Evolutionary conservation across 495 filamentous ascomycete species (phyloP), one percentile per base, ranked within the genome.

Genomic region (Cercophora scortea): DNA sequence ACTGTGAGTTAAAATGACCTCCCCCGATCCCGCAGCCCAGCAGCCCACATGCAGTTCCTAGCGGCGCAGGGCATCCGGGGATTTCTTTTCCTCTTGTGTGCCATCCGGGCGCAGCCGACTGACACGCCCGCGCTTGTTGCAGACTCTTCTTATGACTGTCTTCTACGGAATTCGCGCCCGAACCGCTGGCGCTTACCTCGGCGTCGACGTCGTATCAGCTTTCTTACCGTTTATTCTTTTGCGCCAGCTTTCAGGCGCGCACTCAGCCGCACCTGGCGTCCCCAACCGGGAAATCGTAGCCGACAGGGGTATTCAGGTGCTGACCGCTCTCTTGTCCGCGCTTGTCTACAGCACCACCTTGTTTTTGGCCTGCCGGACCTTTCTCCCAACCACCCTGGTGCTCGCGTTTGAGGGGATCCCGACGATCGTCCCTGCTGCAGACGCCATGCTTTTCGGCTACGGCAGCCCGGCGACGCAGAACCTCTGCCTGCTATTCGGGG

Each of bases 161-260:
- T 94, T 91, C 75, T 95, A 92, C 75, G 62, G 69, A 13, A 72
- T 90, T 49, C 75, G 79, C 6, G 71, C 78, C 8, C 68, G 66
- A 44, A 82, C 87, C 8, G 67, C 81, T 16, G 57, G 79, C 40
- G 62, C 73, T 15, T 79, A 79, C 32, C 78, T 86, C 51, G 58
- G 62, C 8, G 83, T 90, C 56, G 85, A 89, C 50, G 63, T 86
- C 44, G 56, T 84, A 56, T 78, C 88, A 8, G 81, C 79, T 17
- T 80, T 78, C 44, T 61, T 89, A 40, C 88, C 90, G 6, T 88
- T 92, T 64, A 68, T 75, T 42, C 76, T 89, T 45, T 69, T 93
- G 17, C 85, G 87, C 33, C 76, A 77, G 15, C 71, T 82, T 19
- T 79, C 81, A 46, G 74, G 71, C 17, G 76, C 79, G 15, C 87